Base-by-base conservation (phyloP, 345 rosid genomes). In the Firmiana major region DNA sequence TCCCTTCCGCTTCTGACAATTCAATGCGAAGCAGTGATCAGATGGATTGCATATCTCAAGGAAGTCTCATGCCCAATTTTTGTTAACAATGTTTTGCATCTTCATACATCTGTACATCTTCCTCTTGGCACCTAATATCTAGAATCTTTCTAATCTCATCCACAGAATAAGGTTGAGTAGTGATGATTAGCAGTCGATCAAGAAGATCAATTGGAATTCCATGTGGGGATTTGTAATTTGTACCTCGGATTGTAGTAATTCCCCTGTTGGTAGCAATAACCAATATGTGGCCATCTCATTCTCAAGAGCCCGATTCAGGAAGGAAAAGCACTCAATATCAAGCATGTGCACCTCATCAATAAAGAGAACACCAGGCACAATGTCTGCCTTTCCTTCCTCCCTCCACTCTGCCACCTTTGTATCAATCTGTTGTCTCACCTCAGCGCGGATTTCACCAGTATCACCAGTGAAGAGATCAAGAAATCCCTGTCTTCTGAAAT, bases 271-370 rank as follows among this genome's bases (percentile, higher is more conserved):
- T 93, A 11, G 99, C 99, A 76, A 92, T 93, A n/a, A 93, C 97
- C 31, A 95, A 79, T 78, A 93, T 31, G 98, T 98, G 66, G 99
- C 92, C 98, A 93, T 93, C 80, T 96, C 99, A 79, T 91, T 96
- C 82, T 95, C 99, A 2, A 95, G 88, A 70, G 98, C 99, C 73
- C 99, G 90, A 81, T 95, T 93, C 40, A 93, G 87, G 90, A 95
- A 95, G 19, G 99, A 96, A 91, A 96, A 96, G 85, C 99, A 96
- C 87, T 96, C 99, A 0, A 96, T 92, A 71, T 96, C 99, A 57
- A 96, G 97, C 98, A 93, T 93, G 88, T 96, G 99, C 28, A 93
- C 97, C 78, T 96, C 99, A 63, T 96, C 97, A 7, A 96, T 96
- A 87, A 96, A 96, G 77, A 93, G 93, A 51, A 96, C 99, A 64